Evolutionary conservation across 1,284 basidiomycete species (phyloP).

Genomic region (Apiotrichum brassicae): DNA sequence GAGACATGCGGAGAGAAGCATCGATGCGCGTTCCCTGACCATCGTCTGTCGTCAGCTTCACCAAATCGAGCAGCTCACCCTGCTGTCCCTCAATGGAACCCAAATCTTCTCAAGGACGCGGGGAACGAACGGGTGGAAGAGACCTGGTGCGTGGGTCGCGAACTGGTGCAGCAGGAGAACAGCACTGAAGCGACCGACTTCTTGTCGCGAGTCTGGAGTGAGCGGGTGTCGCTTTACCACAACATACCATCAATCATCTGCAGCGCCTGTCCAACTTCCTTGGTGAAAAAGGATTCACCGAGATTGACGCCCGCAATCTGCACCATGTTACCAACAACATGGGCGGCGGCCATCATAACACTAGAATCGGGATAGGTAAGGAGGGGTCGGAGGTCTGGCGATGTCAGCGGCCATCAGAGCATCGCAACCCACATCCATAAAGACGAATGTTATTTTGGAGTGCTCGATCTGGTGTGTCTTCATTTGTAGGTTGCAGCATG

Average conservation of each 20-base stretch:
- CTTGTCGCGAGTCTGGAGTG: conserved; percentile 37
- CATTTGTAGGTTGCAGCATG: conserved; percentile 39
- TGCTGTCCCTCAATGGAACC: conserved; percentile 73
- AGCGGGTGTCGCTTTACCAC: conserved; percentile 2
- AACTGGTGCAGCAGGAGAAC: conserved; percentile 80
- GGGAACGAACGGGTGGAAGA: conserved; percentile 79
- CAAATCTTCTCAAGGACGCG: conserved; percentile 87
- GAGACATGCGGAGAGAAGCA: conserved; percentile 79
- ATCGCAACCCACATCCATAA: conserved; percentile 38
- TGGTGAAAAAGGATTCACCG: conserved; percentile 43
- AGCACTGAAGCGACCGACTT: conserved; percentile 44
- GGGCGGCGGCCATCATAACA: conserved; percentile 45
- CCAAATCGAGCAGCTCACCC: conserved; percentile 50
- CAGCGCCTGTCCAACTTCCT: conserved; percentile 44
- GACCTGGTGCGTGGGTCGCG: conserved; percentile 72
- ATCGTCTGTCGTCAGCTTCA: conserved; percentile 43
- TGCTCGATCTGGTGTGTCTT: conserved; percentile 43
- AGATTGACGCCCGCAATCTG: conserved; percentile 40
- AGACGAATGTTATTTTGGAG: conserved; percentile 42
- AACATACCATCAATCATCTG: conserved; percentile 42
- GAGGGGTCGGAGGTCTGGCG: conserved; percentile 39
- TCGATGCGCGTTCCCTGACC: conserved; percentile 83
- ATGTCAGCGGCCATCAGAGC: not conserved
- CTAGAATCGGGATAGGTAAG: conserved; percentile 42
- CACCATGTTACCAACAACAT: conserved; percentile 45